A percentile compares a stretch with the other conserved stretches of the same genome.
Evolutionary conservation across 495 filamentous ascomycete genomes (phyloP).

Genomic region (Pyrenopolyporus hunteri): DNA sequence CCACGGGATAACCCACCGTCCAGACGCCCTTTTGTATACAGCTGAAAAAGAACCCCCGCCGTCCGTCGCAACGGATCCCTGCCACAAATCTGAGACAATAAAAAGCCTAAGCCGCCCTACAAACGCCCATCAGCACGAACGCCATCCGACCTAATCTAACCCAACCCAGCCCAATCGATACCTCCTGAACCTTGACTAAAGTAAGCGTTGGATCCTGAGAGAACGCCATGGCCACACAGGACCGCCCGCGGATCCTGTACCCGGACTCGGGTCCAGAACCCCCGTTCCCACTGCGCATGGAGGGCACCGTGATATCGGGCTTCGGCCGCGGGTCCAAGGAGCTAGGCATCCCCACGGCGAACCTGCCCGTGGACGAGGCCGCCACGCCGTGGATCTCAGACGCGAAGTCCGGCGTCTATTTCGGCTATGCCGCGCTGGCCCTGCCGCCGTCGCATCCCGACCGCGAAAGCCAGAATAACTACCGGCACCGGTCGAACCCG

Average conservation of each 20-base stretch:
- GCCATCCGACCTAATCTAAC: background rate
- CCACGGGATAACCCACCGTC: too few species aligned
- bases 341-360: slow-evolving; percentile 96
- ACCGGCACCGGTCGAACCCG: slow-evolving; percentile 19
- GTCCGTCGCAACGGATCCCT: background rate
- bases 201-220: too few species aligned
- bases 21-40: background rate
- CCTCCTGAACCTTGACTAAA: slow-evolving; percentile 1
- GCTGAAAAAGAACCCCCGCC: slow-evolving; percentile 12
- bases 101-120: background rate
- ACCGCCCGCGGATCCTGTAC: slow-evolving; percentile 70
- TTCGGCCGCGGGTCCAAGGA: slow-evolving; percentile 94
- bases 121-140: background rate
- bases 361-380: slow-evolving; percentile 82
- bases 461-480: background rate
- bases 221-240: slow-evolving; percentile 16
- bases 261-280: slow-evolving; percentile 69
- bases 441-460: slow-evolving; percentile 55
- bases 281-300: slow-evolving; percentile 82
- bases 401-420: slow-evolving; percentile 84
- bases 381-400: slow-evolving; percentile 70
- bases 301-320: slow-evolving; percentile 85
- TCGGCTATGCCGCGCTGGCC: slow-evolving; percentile 77
- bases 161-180: background rate
- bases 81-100: background rate